Evolutionary conservation across 1,284 basidiomycete species (phyloP), one percentile per base, ranked within the genome.

Genomic region (Apiotrichum veenhuisii): DNA sequence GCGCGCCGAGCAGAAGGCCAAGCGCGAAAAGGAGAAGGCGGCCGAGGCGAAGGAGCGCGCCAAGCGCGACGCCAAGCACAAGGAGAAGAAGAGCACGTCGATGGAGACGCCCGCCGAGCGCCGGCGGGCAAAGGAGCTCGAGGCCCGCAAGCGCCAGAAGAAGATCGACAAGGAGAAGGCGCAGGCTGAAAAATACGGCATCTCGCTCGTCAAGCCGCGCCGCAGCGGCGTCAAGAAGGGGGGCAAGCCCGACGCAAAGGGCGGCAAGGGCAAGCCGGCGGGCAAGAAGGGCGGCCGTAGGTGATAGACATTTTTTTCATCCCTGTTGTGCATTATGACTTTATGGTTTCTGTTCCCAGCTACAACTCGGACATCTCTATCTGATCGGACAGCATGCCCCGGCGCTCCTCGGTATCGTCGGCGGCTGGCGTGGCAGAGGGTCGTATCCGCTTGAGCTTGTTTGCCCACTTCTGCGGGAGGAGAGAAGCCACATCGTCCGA

Each of bases 101-200:
- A 72, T 77, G 68, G 77, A 77, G 66, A 76, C 72, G 5, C 60
- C 60, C 3, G 60, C 60, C 7, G 60, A 62, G 65, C 62, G 71
- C 45, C 70, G 69, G 55, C 71, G 72, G 50, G 75, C 73, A 12
- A 70, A 69, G 50, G 72, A 72, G 54, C 65, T 71, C 54, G 74
- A 77, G 43, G 65, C 65, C 36, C 64, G 64, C 41, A 67, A 72
- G 60, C 65, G 72, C 37, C 61, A 64, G 26, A 65, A 73, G 51
- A 76, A 74, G 64, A 49, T 72, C 40, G 73, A 73, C 15, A 68
- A 71, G 65, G 71, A 73, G 58, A 56, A 72, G 41, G 65, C 69
- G 40, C 53, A 55, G 27, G 57, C 54, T 1, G 57, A 52, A 26
- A 50, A 55, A 42, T 50, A n/a, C 40, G 40, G 40, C 33, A 40